Evolutionary conservation across 2,329 filamentous ascomycete species (phyloP).

Genomic region (Exophiala bonariae): DNA sequence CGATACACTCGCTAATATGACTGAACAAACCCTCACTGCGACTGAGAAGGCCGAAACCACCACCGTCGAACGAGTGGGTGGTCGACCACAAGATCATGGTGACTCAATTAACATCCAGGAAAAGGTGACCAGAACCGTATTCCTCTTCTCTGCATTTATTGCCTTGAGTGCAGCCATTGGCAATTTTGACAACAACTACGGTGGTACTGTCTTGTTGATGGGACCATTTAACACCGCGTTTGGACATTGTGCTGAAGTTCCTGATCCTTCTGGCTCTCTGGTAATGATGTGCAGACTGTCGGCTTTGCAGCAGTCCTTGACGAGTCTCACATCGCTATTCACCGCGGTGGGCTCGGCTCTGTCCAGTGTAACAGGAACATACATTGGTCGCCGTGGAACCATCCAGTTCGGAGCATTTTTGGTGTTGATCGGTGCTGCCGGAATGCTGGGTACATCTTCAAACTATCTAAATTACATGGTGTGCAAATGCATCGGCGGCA

Average conservation of each 20-base stretch:
- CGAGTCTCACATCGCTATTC: neutral
- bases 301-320: neutral
- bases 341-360: neutral
- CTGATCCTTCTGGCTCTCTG: neutral
- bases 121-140: too few species aligned
- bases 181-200: neutral
- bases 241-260: neutral
- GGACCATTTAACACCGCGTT: neutral
- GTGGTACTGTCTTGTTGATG: neutral
- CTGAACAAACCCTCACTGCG: too few species aligned
- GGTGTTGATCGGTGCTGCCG: neutral
- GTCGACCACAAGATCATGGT: too few species aligned
- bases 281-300: neutral
- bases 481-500: neutral
- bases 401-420: neutral
- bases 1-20: too few species aligned
- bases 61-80: too few species aligned
- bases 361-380: neutral
- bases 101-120: too few species aligned
- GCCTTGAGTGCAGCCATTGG: too few species aligned
- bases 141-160: too few species aligned
- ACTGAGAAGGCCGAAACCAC: too few species aligned
- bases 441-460: neutral
- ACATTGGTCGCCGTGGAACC: neutral
- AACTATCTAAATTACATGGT: constrained; percentile 1